Conservation (phyloP, 202 grass and related monocot species). For the Dendrocalamus latiflorus region DNA sequence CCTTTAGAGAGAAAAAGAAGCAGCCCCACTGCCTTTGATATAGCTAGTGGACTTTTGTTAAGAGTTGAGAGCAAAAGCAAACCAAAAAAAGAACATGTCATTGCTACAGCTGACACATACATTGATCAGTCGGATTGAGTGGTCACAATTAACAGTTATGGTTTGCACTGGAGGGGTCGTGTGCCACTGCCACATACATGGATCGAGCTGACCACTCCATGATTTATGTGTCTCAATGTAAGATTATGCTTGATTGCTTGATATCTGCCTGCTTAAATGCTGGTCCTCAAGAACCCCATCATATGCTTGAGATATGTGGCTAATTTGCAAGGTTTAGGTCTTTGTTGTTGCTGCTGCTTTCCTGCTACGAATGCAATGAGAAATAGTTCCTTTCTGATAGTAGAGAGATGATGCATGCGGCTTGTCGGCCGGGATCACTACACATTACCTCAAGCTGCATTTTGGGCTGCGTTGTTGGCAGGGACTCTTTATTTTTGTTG, state of each 20-base stretch:
- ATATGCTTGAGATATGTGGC: background rate
- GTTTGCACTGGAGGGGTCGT: background rate
- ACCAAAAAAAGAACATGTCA: background rate
- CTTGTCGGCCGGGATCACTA: background rate
- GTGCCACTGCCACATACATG: background rate
- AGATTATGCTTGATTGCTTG: background rate
- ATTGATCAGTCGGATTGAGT: background rate
- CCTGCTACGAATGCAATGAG: background rate
- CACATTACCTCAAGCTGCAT: background rate
- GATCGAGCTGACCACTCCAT: background rate
- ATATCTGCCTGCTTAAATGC: slow-evolving; percentile 10
- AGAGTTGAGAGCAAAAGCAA: background rate
- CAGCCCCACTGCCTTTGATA: background rate
- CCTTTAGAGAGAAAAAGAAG: background rate
- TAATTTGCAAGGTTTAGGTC: background rate
- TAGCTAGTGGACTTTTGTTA: background rate
- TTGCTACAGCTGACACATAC: background rate
- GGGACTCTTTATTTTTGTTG: background rate
- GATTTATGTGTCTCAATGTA: background rate
- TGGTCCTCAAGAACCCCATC: background rate
- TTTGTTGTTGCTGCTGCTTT: slow-evolving; percentile 13
- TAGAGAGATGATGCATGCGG: background rate
- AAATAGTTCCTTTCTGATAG: background rate
- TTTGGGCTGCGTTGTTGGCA: background rate
- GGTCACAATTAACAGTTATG: background rate